A percentile compares a stretch with the other conserved stretches of the same genome.
These are phyloP conservation scores for Yarrowia sp. DNA, from an alignment of 805 yeast species.

Conservation along the genomic window DNA sequence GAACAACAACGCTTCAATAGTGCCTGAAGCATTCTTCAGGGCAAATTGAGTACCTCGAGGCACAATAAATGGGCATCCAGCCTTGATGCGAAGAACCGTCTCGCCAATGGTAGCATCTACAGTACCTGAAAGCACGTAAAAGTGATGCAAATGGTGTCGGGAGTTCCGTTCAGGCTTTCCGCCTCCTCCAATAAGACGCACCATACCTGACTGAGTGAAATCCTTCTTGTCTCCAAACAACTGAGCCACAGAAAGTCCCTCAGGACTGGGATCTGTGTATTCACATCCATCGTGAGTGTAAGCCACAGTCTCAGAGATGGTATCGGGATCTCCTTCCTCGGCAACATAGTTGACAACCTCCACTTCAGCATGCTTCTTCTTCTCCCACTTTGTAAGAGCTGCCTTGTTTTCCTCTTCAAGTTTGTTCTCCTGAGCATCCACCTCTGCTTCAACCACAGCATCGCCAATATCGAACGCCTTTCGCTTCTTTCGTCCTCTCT, in stretches of 20 bases:
- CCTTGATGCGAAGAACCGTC: conserved; percentile 63
- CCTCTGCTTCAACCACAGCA: not conserved
- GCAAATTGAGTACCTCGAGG: conserved; percentile 81
- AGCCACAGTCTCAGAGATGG: not conserved
- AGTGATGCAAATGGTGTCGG: conserved; percentile 72
- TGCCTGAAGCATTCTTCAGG: conserved; percentile 63
- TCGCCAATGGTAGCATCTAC: conserved; percentile 71
- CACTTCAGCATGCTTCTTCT: not conserved
- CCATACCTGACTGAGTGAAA: conserved; percentile 28
- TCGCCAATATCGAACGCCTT: not conserved
- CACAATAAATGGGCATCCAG: conserved; percentile 81
- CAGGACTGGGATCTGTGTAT: conserved; percentile 19
- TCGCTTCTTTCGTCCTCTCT: not conserved
- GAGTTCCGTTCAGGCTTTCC: conserved; percentile 66
- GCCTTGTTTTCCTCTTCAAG: not conserved
- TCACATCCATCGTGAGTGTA: conserved; percentile 7
- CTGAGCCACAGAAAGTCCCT: conserved; percentile 33
- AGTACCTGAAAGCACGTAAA: conserved; percentile 74
- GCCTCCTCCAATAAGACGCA: conserved; percentile 52
- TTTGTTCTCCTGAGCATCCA: not conserved
- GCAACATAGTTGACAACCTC: conserved; percentile 10
- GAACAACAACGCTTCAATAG: conserved; percentile 65
- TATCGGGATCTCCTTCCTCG: conserved; percentile 20
- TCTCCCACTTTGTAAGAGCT: not conserved
- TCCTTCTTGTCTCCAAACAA: conserved; percentile 35